Percentiles rank a stretch among this genome's conserved stretches.
Conservation (phyloP, 202 grass and related monocot species). For the Elaeis oleifera region DNA sequence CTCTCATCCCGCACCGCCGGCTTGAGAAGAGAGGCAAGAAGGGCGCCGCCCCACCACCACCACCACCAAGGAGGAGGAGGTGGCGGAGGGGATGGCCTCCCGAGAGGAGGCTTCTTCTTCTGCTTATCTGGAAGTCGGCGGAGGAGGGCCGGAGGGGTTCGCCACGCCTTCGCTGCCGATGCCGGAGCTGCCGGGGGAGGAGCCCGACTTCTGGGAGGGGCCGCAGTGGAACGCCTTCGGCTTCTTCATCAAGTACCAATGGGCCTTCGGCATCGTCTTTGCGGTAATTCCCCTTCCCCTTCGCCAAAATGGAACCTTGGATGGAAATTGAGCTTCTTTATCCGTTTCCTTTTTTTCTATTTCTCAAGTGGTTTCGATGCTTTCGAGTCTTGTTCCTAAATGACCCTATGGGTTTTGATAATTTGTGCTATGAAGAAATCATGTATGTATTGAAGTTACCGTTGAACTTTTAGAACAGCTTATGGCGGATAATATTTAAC, state of each 20-base stretch:
- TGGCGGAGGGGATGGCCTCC: slow-evolving; percentile 7
- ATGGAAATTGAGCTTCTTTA: too few species aligned
- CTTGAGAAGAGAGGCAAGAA: slow-evolving; percentile 81
- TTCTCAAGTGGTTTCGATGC: too few species aligned
- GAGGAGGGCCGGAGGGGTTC: slow-evolving; percentile 32
- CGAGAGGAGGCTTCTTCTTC: too few species aligned
- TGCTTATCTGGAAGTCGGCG: background rate
- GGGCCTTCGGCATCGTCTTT: slow-evolving; percentile 91
- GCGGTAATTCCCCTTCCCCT: slow-evolving; percentile 30
- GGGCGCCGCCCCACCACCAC: slow-evolving; percentile 28
- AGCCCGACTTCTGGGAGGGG: slow-evolving; percentile 65
- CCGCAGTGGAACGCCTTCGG: slow-evolving; percentile 56
- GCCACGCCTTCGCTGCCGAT: slow-evolving; percentile 77
- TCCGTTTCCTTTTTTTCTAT: too few species aligned
- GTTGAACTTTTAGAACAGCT: too few species aligned
- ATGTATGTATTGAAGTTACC: too few species aligned
- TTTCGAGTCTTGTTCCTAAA: too few species aligned
- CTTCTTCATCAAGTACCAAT: slow-evolving; percentile 85
- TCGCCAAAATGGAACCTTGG: too few species aligned
- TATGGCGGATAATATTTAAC: too few species aligned
- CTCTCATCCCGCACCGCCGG: slow-evolving; percentile 82
- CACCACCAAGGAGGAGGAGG: slow-evolving; percentile 24
- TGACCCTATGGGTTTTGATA: too few species aligned
- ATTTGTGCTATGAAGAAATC: too few species aligned
- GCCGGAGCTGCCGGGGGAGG: slow-evolving; percentile 53